Base-by-base conservation (phyloP, 345 rosid species). In the Cochlearia excelsa region DNA sequence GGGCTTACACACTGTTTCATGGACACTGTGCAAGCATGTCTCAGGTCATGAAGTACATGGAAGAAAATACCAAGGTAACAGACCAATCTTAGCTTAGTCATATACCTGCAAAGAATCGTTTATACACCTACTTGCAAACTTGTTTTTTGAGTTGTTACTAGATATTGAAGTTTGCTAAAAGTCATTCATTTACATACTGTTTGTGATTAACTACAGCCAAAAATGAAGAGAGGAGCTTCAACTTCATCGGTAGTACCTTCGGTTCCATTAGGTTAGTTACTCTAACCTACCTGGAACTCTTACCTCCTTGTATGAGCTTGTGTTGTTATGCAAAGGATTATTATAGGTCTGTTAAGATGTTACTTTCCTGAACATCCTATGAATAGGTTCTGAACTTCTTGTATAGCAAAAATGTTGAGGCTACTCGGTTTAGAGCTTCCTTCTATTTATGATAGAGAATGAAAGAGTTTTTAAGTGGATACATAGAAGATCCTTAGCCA, bases 61-160 rank as follows among this genome's bases (percentile, higher is more conserved):
- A 93, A 76, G 99, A 93, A 78, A 83, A 77, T 57, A 56, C 82
- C 5, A 89, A 93, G 94, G 99, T 89, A 76, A 3, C 9, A 80
- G 42, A 46, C 49, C 31, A 57, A 30, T 26, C 31, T 47, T 16
- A 16, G 28, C 37, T 52, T 55, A 34, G 45, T 34, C 37, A 16
- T 30, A 52, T 4, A 33, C 54, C 47, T 51, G 41, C 51, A 67
- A 49, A 57, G 38, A 50, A 33, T 33, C 16, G 23, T 11, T 38
- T 30, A 58, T 55, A 33, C 0, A 44, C 47, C 41, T 63, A 42
- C 41, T 42, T 38, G 6, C 51, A 9, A 30, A 57, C 53, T 47
- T 71, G 3, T 26, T 6, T n/a, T 37, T 38, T 41, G 50, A 41
- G 35, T 23, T 43, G 26, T 35, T 64, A 54, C 31, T 71, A 38